Evolutionary conservation across 2,329 filamentous ascomycete species (phyloP).

Genomic region (Aspergillus jensenii): DNA sequence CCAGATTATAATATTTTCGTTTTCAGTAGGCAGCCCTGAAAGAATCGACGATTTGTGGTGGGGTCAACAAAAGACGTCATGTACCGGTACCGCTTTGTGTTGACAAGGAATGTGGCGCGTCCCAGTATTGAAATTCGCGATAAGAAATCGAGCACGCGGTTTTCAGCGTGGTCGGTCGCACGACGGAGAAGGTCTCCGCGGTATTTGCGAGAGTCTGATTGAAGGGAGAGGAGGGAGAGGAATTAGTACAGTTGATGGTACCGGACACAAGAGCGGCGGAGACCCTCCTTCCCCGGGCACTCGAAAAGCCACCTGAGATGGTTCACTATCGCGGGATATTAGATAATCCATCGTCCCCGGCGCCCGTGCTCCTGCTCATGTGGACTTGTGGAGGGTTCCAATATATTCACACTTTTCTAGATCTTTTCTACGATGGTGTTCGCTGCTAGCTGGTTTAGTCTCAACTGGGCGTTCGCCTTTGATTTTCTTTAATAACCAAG

Average conservation of each 20-base stretch:
- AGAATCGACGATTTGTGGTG: conserved; percentile 17
- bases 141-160: conserved; percentile 1
- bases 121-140: conserved; percentile 12
- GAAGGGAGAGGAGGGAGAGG: not conserved
- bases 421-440: no score
- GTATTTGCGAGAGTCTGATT: not conserved
- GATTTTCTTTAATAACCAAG: no score
- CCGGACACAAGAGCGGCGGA: conserved; percentile 5
- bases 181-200: not conserved
- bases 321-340: conserved; percentile 21
- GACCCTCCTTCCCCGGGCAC: conserved; percentile 18
- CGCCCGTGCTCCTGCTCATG: no score
- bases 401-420: no score
- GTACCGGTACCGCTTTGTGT: conserved; percentile 21
- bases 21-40: conserved; percentile 5
- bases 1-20: not conserved
- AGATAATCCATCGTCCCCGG: conserved; percentile 24
- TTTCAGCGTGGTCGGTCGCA: not conserved
- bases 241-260: conserved; percentile 2
- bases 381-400: no score
- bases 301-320: conserved; percentile 32
- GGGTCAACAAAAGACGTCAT: conserved; percentile 41
- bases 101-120: conserved; percentile 20
- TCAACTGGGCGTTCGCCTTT: no score
- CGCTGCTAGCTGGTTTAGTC: no score